Evolutionary conservation across 352 stramenopile species (phyloP).

Genomic region (Lagenidium giganteum): DNA sequence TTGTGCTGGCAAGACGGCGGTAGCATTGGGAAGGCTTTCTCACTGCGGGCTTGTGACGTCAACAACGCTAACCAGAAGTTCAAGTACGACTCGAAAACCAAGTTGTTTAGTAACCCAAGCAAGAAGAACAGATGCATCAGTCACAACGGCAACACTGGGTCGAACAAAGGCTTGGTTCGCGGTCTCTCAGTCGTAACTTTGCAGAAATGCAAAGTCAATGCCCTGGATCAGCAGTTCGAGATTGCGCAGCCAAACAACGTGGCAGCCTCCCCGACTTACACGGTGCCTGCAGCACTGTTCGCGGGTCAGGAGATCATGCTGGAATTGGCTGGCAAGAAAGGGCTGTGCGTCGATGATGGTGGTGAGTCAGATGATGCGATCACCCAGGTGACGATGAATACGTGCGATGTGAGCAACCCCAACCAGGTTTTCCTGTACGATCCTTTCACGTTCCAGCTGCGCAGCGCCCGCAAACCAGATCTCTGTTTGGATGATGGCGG

Average conservation of each 20-base stretch:
- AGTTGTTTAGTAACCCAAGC: neutral
- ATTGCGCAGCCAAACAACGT: too few relatives aligned
- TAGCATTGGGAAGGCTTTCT: neutral
- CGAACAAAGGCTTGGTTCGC: too few relatives aligned
- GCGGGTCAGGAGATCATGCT: slow-evolving; percentile 4
- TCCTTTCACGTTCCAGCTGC: neutral
- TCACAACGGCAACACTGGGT: too few relatives aligned
- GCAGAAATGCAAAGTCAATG: too few relatives aligned
- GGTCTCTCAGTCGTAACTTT: too few relatives aligned
- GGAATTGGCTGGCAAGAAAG: neutral
- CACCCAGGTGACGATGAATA: neutral
- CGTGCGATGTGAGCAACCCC: slow-evolving; percentile 7
- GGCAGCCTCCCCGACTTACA: too few relatives aligned
- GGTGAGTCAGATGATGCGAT: neutral
- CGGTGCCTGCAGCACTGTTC: slow-evolving; percentile 1
- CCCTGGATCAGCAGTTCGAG: too few relatives aligned
- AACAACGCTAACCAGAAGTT: slow-evolving; percentile 3
- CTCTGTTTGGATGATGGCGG: slow-evolving; percentile 20
- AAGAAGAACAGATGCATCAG: slow-evolving; percentile 10
- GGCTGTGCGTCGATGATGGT: slow-evolving; percentile 5
- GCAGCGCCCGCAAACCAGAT: neutral
- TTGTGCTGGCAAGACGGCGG: slow-evolving; percentile 1
- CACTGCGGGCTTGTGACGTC: too few relatives aligned
- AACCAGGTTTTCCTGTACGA: slow-evolving; percentile 29
- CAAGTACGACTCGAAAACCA: neutral